A percentile compares a stretch with the other conserved stretches of the same genome.
Evolutionary conservation across 768 basidiomycete species (phyloP).

Genomic region (Lyophyllum shimeji): DNA sequence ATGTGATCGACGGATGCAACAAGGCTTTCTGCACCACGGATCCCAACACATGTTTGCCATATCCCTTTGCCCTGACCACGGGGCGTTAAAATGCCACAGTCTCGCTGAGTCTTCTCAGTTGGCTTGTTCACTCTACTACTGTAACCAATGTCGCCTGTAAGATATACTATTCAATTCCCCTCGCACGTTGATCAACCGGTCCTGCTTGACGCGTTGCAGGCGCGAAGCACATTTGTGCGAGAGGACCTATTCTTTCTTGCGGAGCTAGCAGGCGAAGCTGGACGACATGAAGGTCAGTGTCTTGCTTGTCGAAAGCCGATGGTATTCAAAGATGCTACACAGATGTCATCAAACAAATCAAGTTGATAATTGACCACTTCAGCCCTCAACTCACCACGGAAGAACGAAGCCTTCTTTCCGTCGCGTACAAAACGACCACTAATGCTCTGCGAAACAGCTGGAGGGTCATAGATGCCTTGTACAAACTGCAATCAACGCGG

Average conservation of each 20-base stretch:
- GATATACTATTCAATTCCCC: no score
- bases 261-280: constrained; percentile 84
- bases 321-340: constrained; percentile 7
- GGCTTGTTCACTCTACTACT: not conserved
- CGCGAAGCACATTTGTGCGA: constrained; percentile 20
- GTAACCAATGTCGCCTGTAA: constrained; percentile 11
- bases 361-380: constrained; percentile 65
- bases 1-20: constrained; percentile 9
- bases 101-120: not conserved
- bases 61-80: constrained; percentile 10
- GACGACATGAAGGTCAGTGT: constrained; percentile 77
- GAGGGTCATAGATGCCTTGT: constrained; percentile 76
- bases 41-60: constrained; percentile 2
- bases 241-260: constrained; percentile 60
- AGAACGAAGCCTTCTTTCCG: constrained; percentile 85
- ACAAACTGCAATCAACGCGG: constrained; percentile 56
- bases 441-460: constrained; percentile 82
- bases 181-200: no score
- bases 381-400: constrained; percentile 74
- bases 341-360: constrained; percentile 82
- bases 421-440: constrained; percentile 90
- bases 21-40: not conserved
- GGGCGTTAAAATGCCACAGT: not conserved
- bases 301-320: not conserved
- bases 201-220: constrained; percentile 1